These are phyloP conservation scores for Moringa oleifera DNA, from an alignment of 345 rosid genomes.

Conservation along the genomic window DNA sequence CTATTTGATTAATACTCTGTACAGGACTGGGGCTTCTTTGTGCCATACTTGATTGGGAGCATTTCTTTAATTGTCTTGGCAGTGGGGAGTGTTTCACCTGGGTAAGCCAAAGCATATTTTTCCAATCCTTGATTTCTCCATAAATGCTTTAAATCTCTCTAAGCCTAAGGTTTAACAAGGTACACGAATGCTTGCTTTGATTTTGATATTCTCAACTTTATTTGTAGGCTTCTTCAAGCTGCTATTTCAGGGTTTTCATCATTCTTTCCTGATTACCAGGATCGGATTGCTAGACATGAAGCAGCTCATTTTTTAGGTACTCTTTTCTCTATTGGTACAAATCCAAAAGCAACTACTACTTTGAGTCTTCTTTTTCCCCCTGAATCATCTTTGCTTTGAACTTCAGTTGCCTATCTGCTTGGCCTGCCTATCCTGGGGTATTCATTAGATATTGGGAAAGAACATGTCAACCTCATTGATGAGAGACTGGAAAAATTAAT, in stretches of 20 bases:
- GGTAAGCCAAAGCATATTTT: conserved; percentile 37
- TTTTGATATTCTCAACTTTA: conserved; percentile 12
- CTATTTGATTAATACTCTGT: not conserved
- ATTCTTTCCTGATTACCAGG: conserved; percentile 83
- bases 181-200: not conserved
- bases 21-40: conserved; percentile 97
- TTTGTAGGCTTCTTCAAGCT: conserved; percentile 78
- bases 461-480: conserved; percentile 84
- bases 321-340: not conserved
- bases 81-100: conserved; percentile 81
- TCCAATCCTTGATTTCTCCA: not conserved
- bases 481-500: conserved; percentile 71
- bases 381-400: not conserved
- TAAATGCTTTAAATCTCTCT: not conserved
- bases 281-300: conserved; percentile 78
- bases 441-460: conserved; percentile 90
- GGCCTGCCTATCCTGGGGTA: conserved; percentile 90
- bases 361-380: conserved; percentile 5
- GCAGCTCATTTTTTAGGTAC: conserved; percentile 91
- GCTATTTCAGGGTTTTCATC: conserved; percentile 73
- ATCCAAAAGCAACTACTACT: too few relatives aligned
- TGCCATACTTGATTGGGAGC: conserved; percentile 90
- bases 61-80: conserved; percentile 80
- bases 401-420: conserved; percentile 70
- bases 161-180: not conserved